Percentiles rank a stretch among this genome's conserved stretches.
phyloP scores from a whole-genome alignment of 345 rosid genomes.

The Fremontodendron californicum region DNA sequence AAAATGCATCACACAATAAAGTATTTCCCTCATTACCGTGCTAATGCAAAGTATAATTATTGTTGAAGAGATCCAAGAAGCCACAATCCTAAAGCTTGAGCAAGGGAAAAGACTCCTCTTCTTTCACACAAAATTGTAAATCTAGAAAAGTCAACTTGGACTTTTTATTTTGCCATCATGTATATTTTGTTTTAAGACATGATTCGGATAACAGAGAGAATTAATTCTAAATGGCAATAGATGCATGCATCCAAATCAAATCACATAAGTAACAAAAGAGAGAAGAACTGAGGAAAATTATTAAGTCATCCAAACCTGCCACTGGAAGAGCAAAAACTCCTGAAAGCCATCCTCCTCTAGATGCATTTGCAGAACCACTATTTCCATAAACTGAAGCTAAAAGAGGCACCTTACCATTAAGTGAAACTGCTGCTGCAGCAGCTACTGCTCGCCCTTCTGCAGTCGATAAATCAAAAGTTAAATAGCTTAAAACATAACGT shows the following conservation, averaged over 20 bases:
- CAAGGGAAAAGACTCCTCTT: not conserved
- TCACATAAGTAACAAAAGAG: not conserved
- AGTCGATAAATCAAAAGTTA: not conserved
- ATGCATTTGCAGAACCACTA: constrained; percentile 45
- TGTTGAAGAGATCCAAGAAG: not conserved
- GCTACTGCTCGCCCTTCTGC: constrained; percentile 71
- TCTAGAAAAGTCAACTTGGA: not conserved
- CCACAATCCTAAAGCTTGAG: not conserved
- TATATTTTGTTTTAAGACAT: not conserved
- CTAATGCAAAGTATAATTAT: not conserved
- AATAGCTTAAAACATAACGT: not conserved
- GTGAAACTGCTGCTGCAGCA: constrained; percentile 63
- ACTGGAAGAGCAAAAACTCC: constrained; percentile 81
- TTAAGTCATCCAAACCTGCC: constrained; percentile 55
- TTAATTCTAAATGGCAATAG: not conserved
- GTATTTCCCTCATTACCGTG: not conserved
- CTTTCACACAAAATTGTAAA: not conserved
- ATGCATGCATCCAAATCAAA: not conserved
- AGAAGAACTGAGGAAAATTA: not conserved
- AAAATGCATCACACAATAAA: not conserved
- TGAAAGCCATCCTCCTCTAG: constrained; percentile 60
- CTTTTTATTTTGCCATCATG: not conserved
- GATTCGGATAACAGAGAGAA: not conserved
- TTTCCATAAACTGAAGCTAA: constrained; percentile 46
- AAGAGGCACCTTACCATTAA: constrained; percentile 46